A percentile compares a stretch with the other conserved stretches of the same genome.
These are phyloP conservation scores for Sporothrix sp. DNA, from an alignment of 2,329 filamentous ascomycete genomes.

Conservation along the genomic window DNA sequence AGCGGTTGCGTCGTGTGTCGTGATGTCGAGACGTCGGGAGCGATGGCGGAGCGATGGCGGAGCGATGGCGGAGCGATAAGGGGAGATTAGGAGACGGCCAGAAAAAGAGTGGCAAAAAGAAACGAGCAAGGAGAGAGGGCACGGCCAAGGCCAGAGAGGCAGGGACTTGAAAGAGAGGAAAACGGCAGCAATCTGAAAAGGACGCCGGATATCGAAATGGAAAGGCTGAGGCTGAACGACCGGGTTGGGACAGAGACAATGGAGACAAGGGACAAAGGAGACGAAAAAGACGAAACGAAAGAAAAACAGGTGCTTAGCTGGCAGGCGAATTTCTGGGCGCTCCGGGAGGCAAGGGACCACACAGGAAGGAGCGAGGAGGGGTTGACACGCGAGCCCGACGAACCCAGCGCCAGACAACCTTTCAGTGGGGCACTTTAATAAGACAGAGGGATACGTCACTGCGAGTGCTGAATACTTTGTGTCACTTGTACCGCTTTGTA, in stretches of 20 bases:
- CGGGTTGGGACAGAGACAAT: too few relatives aligned
- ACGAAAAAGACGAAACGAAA: background rate
- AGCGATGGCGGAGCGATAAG: conserved; percentile 1
- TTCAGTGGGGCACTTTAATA: background rate
- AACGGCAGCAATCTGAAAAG: background rate
- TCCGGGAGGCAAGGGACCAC: background rate
- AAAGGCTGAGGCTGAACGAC: too few relatives aligned
- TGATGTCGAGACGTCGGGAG: background rate
- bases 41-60: conserved; percentile 3
- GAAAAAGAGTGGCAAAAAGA: background rate
- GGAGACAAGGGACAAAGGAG: background rate
- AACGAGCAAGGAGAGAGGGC: background rate
- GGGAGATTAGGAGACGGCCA: too few relatives aligned
- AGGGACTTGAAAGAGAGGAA: background rate
- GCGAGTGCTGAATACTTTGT: background rate
- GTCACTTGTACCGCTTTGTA: too few relatives aligned
- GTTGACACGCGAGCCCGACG: conserved; percentile 8
- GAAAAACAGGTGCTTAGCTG: conserved; percentile 2
- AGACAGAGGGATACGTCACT: background rate
- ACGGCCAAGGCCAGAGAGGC: background rate
- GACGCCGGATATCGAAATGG: background rate
- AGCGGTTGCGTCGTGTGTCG: background rate
- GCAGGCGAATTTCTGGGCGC: conserved; percentile 4
- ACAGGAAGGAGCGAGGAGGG: background rate
- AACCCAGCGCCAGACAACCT: background rate